Evolutionary conservation across 352 stramenopile species (phyloP).

Genomic region (Blastocystis sp.): DNA sequence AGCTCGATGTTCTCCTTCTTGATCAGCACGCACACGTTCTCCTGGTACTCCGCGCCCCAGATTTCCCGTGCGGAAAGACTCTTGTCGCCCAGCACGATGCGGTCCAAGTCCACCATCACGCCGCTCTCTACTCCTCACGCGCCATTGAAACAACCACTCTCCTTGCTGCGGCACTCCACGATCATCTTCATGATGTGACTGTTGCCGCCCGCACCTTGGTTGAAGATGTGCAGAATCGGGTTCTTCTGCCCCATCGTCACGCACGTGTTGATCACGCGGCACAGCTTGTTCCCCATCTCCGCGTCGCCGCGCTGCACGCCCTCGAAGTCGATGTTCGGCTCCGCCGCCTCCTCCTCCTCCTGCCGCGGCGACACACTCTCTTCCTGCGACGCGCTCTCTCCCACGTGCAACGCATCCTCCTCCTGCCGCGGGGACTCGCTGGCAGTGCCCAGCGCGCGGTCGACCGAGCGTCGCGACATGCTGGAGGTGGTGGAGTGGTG

Average conservation of each 20-base stretch:
- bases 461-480: neutral
- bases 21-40: conserved; percentile 95
- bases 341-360: conserved; percentile 74
- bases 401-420: neutral
- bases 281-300: conserved; percentile 99
- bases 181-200: conserved; percentile 99
- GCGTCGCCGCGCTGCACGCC: conserved; percentile 97
- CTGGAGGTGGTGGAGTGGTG: conserved; percentile 54
- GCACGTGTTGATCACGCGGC: conserved; percentile 95
- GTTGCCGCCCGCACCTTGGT: conserved; percentile 97
- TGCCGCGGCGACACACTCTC: neutral
- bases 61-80: conserved; percentile 97
- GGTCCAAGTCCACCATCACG: conserved; percentile 90
- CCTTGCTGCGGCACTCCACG: conserved; percentile 81
- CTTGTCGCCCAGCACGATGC: conserved; percentile 89
- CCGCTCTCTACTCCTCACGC: conserved; percentile 73
- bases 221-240: conserved; percentile 97
- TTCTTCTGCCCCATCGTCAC: conserved; percentile 92
- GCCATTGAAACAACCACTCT: neutral
- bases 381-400: no score
- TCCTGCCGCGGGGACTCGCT: neutral
- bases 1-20: conserved; percentile 82
- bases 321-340: conserved; percentile 94
- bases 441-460: neutral
- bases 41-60: conserved; percentile 98